A percentile compares a stretch with the other conserved stretches of the same genome.
phyloP scores from a whole-genome alignment of 495 filamentous ascomycete genomes.

The Delitschia confertaspora region DNA sequence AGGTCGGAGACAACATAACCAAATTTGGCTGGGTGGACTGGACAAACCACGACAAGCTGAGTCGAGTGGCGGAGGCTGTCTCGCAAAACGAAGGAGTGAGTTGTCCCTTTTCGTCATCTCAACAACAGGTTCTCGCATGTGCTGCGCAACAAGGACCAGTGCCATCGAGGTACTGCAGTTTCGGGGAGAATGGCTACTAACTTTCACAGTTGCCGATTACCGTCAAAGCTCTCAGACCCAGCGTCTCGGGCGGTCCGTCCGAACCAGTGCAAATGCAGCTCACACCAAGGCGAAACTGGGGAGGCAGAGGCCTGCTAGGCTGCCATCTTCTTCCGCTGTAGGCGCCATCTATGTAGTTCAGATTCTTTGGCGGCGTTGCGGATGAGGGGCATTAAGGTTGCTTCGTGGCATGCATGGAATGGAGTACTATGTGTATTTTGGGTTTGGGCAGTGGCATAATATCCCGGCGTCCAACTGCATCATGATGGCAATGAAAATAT shows the following conservation, averaged over 20 bases:
- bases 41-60: conserved; percentile 76
- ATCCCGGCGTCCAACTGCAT: conserved; percentile 26
- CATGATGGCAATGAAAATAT: not conserved
- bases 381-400: conserved; percentile 6
- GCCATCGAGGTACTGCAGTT: not conserved
- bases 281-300: conserved; percentile 71
- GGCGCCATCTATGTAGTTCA: conserved; percentile 9
- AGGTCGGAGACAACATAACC: conserved; percentile 70
- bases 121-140: not conserved
- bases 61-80: conserved; percentile 75
- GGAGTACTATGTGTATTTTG: conserved; percentile 13
- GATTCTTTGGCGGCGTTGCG: not conserved
- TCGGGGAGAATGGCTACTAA: no score
- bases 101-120: no score
- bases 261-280: conserved; percentile 60
- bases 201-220: conserved; percentile 55
- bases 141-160: not conserved
- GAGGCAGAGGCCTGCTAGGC: conserved; percentile 76
- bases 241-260: conserved; percentile 22
- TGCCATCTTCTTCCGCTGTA: conserved; percentile 78
- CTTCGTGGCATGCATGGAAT: conserved; percentile 28
- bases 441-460: conserved; percentile 23
- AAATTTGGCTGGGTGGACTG: conserved; percentile 75
- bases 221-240: conserved; percentile 53
- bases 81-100: conserved; percentile 85